Conservation (phyloP, 257 asterid genomes). For the Cruciata laevipes region DNA sequence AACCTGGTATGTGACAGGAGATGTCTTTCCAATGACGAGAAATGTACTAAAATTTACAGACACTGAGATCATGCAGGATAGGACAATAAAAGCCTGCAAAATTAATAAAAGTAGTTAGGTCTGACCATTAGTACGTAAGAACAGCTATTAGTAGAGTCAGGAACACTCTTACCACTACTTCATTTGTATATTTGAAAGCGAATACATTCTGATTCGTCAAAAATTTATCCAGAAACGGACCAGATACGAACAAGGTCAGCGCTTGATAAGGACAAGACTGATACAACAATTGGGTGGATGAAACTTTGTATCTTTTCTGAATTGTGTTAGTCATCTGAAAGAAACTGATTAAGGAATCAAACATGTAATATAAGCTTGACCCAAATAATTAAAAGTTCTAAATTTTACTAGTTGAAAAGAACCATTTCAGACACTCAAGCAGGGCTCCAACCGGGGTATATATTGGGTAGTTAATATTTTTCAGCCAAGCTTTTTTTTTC, state of each 20-base stretch:
- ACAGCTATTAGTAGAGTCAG: constrained; percentile 15
- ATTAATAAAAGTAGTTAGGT: constrained; percentile 23
- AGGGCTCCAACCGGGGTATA: too few relatives aligned
- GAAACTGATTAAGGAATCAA: constrained; percentile 48
- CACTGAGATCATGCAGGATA: constrained; percentile 64
- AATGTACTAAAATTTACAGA: constrained; percentile 80
- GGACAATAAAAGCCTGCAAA: constrained; percentile 56
- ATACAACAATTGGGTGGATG: constrained; percentile 85
- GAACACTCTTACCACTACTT: constrained; percentile 67
- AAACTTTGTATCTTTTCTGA: constrained; percentile 75
- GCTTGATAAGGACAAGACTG: constrained; percentile 84
- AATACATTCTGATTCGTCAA: constrained; percentile 69
- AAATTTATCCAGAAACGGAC: constrained; percentile 75
- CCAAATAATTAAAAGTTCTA: background rate
- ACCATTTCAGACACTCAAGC: background rate
- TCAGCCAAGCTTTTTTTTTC: background rate
- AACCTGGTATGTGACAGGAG: constrained; percentile 76
- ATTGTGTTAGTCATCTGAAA: constrained; percentile 91
- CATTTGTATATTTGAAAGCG: constrained; percentile 63
- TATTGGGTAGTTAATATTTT: background rate
- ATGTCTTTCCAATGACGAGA: constrained; percentile 70
- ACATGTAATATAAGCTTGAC: constrained; percentile 7
- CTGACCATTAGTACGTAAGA: constrained; percentile 10
- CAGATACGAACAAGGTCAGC: constrained; percentile 63
- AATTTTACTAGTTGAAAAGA: background rate